phyloP scores from a whole-genome alignment of 2,329 filamentous ascomycete species.

The Colletotrichum plurivorum region DNA sequence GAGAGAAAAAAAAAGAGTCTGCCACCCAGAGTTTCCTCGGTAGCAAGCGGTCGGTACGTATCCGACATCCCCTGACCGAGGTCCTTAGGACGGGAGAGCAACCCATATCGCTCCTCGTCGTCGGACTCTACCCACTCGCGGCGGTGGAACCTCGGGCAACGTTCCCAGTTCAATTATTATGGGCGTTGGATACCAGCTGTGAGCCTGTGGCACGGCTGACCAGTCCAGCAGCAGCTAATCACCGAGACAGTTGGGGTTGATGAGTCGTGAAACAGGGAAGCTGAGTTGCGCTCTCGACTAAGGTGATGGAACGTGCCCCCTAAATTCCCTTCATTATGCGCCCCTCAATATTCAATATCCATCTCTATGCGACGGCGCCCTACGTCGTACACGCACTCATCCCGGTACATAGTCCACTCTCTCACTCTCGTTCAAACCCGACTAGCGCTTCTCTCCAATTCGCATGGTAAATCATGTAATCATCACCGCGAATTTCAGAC shows the following conservation, averaged over 20 bases:
- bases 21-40: neutral
- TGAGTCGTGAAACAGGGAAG: conserved; percentile 12
- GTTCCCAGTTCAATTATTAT: neutral
- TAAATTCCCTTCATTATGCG: neutral
- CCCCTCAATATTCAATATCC: conserved; percentile 17
- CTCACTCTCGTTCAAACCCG: too few species aligned
- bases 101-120: neutral
- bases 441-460: too few species aligned
- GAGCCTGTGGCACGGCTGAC: neutral
- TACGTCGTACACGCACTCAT: neutral
- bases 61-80: conserved; percentile 10
- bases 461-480: too few species aligned
- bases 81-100: conserved; percentile 15
- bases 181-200: neutral
- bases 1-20: too few species aligned
- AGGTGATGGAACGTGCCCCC: conserved; percentile 7
- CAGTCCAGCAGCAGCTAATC: neutral
- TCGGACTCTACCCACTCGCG: neutral
- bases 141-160: neutral
- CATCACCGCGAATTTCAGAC: neutral
- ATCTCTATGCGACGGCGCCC: conserved; percentile 25
- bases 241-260: neutral
- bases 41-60: conserved; percentile 23
- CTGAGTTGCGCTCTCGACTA: conserved; percentile 6
- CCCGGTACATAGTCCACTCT: too few species aligned